phyloP scores from a whole-genome alignment of 352 stramenopile genomes.

The Nothophytophthora sp. region DNA sequence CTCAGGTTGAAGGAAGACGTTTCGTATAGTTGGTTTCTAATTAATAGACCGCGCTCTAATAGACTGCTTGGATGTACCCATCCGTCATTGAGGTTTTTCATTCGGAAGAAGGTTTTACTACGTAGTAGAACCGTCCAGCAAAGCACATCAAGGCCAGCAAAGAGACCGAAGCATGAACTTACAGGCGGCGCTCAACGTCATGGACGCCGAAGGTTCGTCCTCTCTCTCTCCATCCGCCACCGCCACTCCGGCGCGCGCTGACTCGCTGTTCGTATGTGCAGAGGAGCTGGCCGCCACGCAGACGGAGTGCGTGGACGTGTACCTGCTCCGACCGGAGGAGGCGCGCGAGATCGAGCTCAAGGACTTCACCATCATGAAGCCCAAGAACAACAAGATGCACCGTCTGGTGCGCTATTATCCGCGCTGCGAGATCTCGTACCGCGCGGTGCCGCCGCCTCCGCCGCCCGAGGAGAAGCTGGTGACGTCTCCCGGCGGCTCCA shows the following conservation, averaged over 20 bases:
- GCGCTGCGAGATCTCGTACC: slow-evolving; percentile 75
- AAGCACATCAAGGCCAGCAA: background rate
- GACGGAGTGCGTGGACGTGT: slow-evolving; percentile 71
- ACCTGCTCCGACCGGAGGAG: slow-evolving; percentile 67
- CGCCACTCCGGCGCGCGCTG: too few species aligned
- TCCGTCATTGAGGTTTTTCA: too few species aligned
- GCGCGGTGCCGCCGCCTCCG: slow-evolving; percentile 46
- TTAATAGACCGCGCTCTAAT: too few species aligned
- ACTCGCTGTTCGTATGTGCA: too few species aligned
- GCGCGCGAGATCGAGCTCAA: slow-evolving; percentile 66
- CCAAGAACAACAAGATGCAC: slow-evolving; percentile 80
- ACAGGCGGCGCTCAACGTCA: slow-evolving; percentile 22
- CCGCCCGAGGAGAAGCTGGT: slow-evolving; percentile 57
- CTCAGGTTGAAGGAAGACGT: background rate
- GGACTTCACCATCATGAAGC: slow-evolving; percentile 85
- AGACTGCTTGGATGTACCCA: too few species aligned
- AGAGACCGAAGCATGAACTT: slow-evolving; percentile 30
- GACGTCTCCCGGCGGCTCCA: slow-evolving; percentile 50
- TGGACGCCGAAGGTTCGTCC: too few species aligned
- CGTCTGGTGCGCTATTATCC: slow-evolving; percentile 67
- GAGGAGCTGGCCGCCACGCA: slow-evolving; percentile 27
- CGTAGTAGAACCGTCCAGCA: background rate
- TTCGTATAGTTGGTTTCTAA: too few species aligned
- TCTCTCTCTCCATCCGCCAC: too few species aligned
- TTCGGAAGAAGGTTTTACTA: background rate